Evolutionary conservation across 331 rosid species (phyloP).

Genomic region (Rhamnella rubrinervis): DNA sequence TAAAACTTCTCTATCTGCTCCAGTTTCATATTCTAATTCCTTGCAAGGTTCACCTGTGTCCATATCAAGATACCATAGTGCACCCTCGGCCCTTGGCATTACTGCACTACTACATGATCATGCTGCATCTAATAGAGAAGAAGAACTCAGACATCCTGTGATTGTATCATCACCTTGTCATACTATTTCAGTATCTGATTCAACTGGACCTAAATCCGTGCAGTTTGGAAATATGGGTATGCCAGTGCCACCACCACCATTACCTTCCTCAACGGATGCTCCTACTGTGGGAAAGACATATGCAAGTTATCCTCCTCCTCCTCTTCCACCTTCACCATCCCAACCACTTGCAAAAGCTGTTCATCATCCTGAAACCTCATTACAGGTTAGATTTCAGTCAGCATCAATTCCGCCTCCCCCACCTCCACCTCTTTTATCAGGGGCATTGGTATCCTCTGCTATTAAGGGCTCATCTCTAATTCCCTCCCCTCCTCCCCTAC

Average conservation of each 20-base stretch:
- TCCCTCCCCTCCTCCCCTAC: constrained; percentile 17
- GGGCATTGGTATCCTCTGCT: constrained; percentile 8
- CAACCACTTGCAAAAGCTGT: constrained; percentile 27
- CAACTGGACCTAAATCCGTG: constrained; percentile 31
- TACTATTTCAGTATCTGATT: constrained; percentile 26
- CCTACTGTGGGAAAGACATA: constrained; percentile 24
- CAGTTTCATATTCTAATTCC: constrained; percentile 52
- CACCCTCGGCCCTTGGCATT: constrained; percentile 81
- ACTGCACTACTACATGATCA: constrained; percentile 84
- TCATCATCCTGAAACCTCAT: constrained; percentile 27
- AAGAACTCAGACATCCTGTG: constrained; percentile 39
- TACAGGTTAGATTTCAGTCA: constrained; percentile 30
- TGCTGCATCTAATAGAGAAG: constrained; percentile 39
- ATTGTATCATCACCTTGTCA: constrained; percentile 33
- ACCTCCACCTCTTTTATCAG: constrained; percentile 6
- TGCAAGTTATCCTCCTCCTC: constrained; percentile 24
- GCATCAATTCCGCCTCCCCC: constrained; percentile 32
- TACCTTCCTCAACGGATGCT: constrained; percentile 11
- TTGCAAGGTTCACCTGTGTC: constrained; percentile 62
- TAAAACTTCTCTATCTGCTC: constrained; percentile 48
- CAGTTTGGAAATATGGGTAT: constrained; percentile 31
- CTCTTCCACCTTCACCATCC: constrained; percentile 6
- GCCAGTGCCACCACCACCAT: constrained; percentile 26
- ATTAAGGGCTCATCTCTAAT: constrained; percentile 8
- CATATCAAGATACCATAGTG: constrained; percentile 59